phyloP scores from a whole-genome alignment of 2,329 filamentous ascomycete species.

The Venturia aucupariae region DNA sequence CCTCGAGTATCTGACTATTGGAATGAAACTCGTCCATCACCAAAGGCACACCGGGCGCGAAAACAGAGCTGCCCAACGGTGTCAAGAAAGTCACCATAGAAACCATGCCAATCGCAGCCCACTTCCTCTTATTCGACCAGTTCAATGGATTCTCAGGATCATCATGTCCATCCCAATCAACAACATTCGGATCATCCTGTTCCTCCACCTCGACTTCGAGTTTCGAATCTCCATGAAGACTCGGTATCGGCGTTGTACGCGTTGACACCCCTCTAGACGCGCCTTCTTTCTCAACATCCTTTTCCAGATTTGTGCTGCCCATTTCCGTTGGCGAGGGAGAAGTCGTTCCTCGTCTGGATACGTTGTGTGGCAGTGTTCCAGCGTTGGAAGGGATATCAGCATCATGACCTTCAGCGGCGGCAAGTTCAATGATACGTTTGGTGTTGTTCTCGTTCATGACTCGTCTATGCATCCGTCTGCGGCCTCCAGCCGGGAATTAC shows the following conservation, averaged over 20 bases:
- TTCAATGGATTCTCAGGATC: constrained; percentile 53
- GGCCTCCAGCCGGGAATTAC: not conserved
- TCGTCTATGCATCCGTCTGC: not conserved
- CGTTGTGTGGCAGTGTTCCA: constrained; percentile 19
- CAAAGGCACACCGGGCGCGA: constrained; percentile 23
- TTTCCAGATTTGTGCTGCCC: constrained; percentile 17
- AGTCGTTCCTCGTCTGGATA: constrained; percentile 8
- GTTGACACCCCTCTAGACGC: constrained; percentile 17
- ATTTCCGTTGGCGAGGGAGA: constrained; percentile 17
- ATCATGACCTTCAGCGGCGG: constrained; percentile 30
- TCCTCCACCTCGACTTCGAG: constrained; percentile 14
- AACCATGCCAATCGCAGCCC: constrained; percentile 38
- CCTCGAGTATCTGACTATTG: constrained; percentile 24
- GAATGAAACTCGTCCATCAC: constrained; percentile 27
- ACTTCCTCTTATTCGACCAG: constrained; percentile 43
- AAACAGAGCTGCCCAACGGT: constrained; percentile 30
- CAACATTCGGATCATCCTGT: constrained; percentile 38
- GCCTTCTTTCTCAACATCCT: constrained; percentile 25
- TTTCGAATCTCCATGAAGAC: constrained; percentile 16
- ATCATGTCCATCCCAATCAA: constrained; percentile 51
- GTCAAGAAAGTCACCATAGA: constrained; percentile 38
- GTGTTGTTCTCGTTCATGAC: not conserved
- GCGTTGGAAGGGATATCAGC: constrained; percentile 29
- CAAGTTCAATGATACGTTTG: constrained; percentile 23
- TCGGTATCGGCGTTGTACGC: constrained; percentile 13